These are phyloP conservation scores for Rhizoclosmatium globosum DNA, from an alignment of 192 early-diverging fungal genomes.

Conservation along the genomic window DNA sequence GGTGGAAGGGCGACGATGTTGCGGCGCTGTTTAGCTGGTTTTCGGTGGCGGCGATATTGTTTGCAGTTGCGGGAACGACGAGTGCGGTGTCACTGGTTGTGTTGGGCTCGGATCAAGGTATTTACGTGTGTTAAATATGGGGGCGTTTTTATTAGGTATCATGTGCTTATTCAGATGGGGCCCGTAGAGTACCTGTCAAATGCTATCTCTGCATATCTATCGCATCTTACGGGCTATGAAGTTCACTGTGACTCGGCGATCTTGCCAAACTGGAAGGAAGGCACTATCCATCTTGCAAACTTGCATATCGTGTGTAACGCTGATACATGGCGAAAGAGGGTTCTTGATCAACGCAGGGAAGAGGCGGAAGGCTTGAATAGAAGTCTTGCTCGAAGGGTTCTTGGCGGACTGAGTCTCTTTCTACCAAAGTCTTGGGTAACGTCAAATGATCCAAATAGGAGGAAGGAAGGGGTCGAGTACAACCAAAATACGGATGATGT, in stretches of 20 bases:
- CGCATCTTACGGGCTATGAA: constrained; percentile 78
- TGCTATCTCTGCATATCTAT: constrained; percentile 82
- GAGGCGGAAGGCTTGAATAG: neutral
- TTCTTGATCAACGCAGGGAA: constrained; percentile 3
- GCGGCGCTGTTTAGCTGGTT: constrained; percentile 90
- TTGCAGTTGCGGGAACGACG: constrained; percentile 88
- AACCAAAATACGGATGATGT: constrained; percentile 36
- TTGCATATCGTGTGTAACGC: constrained; percentile 65
- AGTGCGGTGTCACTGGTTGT: constrained; percentile 85
- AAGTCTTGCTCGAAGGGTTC: neutral
- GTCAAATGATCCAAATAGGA: too few relatives aligned
- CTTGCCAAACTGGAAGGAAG: constrained; percentile 90
- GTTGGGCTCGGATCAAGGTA: constrained; percentile 80
- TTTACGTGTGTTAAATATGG: constrained; percentile 71
- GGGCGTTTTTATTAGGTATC: constrained; percentile 12
- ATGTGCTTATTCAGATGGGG: neutral
- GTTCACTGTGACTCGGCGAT: constrained; percentile 92
- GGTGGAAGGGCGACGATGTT: constrained; percentile 76
- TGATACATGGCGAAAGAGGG: constrained; percentile 49
- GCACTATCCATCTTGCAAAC: constrained; percentile 86
- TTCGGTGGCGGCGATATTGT: constrained; percentile 84
- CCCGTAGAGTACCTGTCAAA: neutral
- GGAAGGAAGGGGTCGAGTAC: too few relatives aligned
- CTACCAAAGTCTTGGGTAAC: too few relatives aligned
- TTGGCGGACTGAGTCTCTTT: too few relatives aligned